phyloP scores from a whole-genome alignment of 2,329 filamentous ascomycete species.

The Fusarium camptoceras region DNA sequence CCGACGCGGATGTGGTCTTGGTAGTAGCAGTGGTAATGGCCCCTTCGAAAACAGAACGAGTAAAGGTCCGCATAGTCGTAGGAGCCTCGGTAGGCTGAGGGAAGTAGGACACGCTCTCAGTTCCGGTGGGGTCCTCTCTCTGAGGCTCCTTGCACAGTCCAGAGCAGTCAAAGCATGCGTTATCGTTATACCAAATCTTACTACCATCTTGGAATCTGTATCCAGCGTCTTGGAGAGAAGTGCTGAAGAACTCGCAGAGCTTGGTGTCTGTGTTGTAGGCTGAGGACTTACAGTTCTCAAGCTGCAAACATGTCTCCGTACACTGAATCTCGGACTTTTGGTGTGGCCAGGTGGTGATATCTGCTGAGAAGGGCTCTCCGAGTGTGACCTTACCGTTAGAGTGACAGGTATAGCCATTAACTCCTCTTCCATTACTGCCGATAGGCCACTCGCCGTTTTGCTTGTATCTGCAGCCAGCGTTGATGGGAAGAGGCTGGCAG shows the following conservation, averaged over 20 bases:
- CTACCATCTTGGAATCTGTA: constrained; percentile 5
- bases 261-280: constrained; percentile 12
- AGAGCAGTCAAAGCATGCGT: constrained; percentile 32
- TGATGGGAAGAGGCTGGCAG: not conserved
- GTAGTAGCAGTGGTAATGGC: not conserved
- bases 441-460: constrained; percentile 15
- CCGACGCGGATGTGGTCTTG: not conserved
- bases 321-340: constrained; percentile 27
- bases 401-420: constrained; percentile 16
- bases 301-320: constrained; percentile 26
- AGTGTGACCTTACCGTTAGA: constrained; percentile 7
- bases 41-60: not conserved
- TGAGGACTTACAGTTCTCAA: constrained; percentile 19
- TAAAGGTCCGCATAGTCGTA: constrained; percentile 28
- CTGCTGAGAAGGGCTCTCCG: constrained; percentile 14
- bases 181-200: constrained; percentile 22
- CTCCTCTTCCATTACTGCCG: constrained; percentile 19
- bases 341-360: constrained; percentile 8
- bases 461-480: constrained; percentile 11
- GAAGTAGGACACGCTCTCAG: not conserved
- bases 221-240: constrained; percentile 3
- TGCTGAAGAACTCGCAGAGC: constrained; percentile 25
- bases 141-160: constrained; percentile 4
- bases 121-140: not conserved
- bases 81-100: constrained; percentile 5